Percentiles rank a stretch among this genome's conserved stretches.
phyloP scores from a whole-genome alignment of 2,329 filamentous ascomycete genomes.

The Aspergillus sp. region DNA sequence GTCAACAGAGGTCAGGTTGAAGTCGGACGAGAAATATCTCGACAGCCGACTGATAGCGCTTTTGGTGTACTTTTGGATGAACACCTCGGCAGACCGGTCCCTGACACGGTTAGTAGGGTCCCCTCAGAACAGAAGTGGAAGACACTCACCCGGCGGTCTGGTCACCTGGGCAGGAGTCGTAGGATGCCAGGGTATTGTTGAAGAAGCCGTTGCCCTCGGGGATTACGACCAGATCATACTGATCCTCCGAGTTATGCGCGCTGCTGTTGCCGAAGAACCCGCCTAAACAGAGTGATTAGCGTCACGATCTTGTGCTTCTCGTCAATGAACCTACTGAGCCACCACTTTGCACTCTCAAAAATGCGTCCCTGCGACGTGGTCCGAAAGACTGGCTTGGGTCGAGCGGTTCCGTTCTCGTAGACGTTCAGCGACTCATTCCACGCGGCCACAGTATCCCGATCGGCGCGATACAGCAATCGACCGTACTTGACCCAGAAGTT shows the following conservation, averaged over 20 bases:
- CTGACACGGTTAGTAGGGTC: conserved; percentile 7
- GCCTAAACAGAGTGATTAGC: conserved; percentile 12
- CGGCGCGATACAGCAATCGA: conserved; percentile 52
- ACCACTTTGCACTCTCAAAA: conserved; percentile 48
- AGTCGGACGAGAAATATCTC: conserved; percentile 47
- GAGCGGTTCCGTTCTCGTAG: conserved; percentile 47
- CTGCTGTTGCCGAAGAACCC: conserved; percentile 31
- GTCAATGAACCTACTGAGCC: conserved; percentile 41
- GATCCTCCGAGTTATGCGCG: conserved; percentile 22
- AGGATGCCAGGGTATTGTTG: conserved; percentile 50
- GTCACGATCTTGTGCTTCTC: neutral
- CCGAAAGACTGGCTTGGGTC: conserved; percentile 52
- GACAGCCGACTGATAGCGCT: conserved; percentile 49
- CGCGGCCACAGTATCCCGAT: conserved; percentile 43
- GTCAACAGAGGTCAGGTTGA: conserved; percentile 51
- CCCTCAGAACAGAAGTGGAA: conserved; percentile 2
- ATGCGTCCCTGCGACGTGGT: conserved; percentile 58
- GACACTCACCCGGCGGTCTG: conserved; percentile 31
- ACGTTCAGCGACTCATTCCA: conserved; percentile 47
- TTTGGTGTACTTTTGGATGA: conserved; percentile 48
- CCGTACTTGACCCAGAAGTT: conserved; percentile 58
- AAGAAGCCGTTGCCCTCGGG: conserved; percentile 52
- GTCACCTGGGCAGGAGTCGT: conserved; percentile 32
- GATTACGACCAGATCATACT: conserved; percentile 48
- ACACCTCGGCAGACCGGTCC: conserved; percentile 34